These are phyloP conservation scores for Fusarium sp. DNA, from an alignment of 2,329 filamentous ascomycete genomes.

Conservation along the genomic window DNA sequence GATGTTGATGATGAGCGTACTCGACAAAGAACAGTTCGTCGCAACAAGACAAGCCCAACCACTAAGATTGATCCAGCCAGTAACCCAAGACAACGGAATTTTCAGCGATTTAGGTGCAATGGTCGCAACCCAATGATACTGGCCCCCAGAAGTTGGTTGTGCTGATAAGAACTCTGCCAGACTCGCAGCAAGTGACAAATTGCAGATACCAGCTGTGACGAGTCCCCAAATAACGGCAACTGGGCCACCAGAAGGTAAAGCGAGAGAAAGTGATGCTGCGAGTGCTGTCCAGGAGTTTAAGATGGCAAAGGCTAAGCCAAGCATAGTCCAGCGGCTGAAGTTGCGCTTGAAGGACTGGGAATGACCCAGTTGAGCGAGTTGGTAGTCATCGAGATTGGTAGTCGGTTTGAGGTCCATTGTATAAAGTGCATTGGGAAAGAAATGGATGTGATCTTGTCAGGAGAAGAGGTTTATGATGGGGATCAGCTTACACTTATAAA, in stretches of 20 bases:
- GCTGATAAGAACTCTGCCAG: constrained; percentile 77
- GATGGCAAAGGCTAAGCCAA: constrained; percentile 59
- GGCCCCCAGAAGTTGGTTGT: constrained; percentile 67
- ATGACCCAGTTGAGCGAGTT: constrained; percentile 34
- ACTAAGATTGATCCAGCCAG: constrained; percentile 73
- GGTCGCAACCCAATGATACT: constrained; percentile 78
- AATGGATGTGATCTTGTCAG: not conserved
- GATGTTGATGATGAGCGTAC: constrained; percentile 72
- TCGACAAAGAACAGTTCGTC: constrained; percentile 74
- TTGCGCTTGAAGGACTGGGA: constrained; percentile 36
- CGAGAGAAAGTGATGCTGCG: constrained; percentile 57
- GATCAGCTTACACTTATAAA: not conserved
- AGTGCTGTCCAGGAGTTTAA: constrained; percentile 61
- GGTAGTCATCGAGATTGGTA: constrained; percentile 30
- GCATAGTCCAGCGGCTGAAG: constrained; percentile 49
- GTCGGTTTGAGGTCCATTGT: constrained; percentile 17
- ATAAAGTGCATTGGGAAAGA: fast-evolving
- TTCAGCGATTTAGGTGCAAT: constrained; percentile 35
- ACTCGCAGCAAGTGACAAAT: constrained; percentile 66
- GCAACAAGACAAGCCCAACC: constrained; percentile 74
- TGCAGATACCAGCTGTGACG: constrained; percentile 49
- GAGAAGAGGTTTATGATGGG: not conserved
- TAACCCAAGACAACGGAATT: constrained; percentile 46
- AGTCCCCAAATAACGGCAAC: constrained; percentile 75
- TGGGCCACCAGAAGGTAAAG: constrained; percentile 70